Evolutionary conservation across 805 yeast species (phyloP), one percentile per base, ranked within the genome.

Genomic region (Ogataea chonburiensis): DNA sequence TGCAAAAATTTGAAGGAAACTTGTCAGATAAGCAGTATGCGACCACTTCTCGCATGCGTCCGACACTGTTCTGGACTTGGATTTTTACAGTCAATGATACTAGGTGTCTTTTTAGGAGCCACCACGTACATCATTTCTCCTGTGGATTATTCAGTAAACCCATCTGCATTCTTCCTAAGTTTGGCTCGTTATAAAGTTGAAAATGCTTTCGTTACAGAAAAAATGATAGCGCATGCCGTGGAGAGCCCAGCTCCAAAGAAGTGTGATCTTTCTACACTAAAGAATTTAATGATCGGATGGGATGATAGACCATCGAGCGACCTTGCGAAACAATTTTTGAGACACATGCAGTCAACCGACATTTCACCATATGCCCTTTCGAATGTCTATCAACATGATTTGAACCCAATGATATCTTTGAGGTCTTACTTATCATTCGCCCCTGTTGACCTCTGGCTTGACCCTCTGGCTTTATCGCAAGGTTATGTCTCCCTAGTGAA

Each of bases 1-100:
- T 88, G 97, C 60, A 87, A 89, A 52, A 84, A 86, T 14, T 73
- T 87, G 53, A 91, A 93, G 50, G 97, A 91, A 55, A 91, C 98
- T 0, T 86, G 96, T 53, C 91, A 86, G 43, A 68, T 93, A 62
- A 71, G 81, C 10, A 73, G 84, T 24, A 71, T 74, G 21, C 75
- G 77, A 25, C 81, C 96, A 0, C 67, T 93, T 5, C 69, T 91
- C 26, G 95, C 96, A 0, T 80, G 96, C 58, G 94, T 86, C 7
- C 76, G 94, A 28, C 91, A 89, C 48, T 76, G 86, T 2, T 63
- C 73, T 2, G 97, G 97, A 0, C 60, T 91, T 17, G 99, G 99
- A 0, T 89, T 93, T 55, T 63, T 93, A 17, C 91, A 87, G 57
- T 73, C 95, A n/a, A 79, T 79, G 37, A 61, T 89, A 23, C 58